Base-by-base conservation (phyloP, 768 basidiomycete genomes). In the Asterophora parasitica region DNA sequence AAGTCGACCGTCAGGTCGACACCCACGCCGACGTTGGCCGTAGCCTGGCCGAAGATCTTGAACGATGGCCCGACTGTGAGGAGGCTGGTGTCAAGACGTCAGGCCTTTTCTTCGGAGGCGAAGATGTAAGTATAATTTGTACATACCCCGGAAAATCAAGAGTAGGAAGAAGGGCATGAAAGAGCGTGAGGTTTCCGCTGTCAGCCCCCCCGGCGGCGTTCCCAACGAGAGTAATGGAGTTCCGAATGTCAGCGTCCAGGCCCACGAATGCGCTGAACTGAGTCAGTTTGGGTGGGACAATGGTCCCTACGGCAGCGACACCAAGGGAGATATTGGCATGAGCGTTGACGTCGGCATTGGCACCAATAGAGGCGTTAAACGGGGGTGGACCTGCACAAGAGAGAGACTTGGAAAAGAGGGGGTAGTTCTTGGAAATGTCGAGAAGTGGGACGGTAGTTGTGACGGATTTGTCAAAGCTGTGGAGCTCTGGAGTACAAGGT, bases 231-330 rank as follows among this genome's bases (percentile, higher is more conserved):
- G 58, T 55, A 26, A 78, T 42, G 0, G 61, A 65, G 1, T 68
- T 74, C 35, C 63, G 58, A 4, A 77, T 47, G 7, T 65, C 55
- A 0, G 68, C 70, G 31, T 61, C 65, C 16, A 78, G 35, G 41
- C 49, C 68, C 54, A 62, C 57, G 28, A 64, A 58, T 20, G 71
- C 41, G 0, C 59, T 62, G 35, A 74, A 67, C 19, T 65, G 61
- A 1, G 56, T 52, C 4, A 76, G 48, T 26, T 67, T 60, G 0
- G 73, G 74, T 2, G 77, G 78, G 2, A 76, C 44, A 40, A 79
- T 60, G 4, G 72, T 72, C 11, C 78, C 77, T 20, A 48, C 58
- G 0, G 68, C 74, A 5, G 65, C 71, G 7, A 77, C 57, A 10
- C 73, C 74, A 16, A 75, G 52, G 8, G 62, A 61, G 1, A 65